phyloP scores from a whole-genome alignment of 805 yeast species.

The Zygosaccharomyces pseudorouxii region DNA sequence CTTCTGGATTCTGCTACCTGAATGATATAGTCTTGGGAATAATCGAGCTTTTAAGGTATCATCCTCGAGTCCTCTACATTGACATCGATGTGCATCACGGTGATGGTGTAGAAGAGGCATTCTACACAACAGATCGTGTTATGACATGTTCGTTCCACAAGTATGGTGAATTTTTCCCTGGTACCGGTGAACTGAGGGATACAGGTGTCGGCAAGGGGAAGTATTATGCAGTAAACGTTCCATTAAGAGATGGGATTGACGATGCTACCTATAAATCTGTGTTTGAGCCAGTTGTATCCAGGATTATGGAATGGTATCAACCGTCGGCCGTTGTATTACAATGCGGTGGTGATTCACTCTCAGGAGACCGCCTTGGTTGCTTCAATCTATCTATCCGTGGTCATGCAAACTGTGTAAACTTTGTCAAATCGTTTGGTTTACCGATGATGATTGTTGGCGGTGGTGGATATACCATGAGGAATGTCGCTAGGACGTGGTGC shows the following conservation, averaged over 20 bases:
- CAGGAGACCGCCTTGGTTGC: constrained; percentile 90
- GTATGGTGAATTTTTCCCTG: constrained; percentile 95
- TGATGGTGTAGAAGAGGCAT: constrained; percentile 97
- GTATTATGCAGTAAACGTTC: constrained; percentile 84
- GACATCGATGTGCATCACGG: constrained; percentile 97
- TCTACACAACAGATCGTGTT: constrained; percentile 88
- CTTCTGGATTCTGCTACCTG: constrained; percentile 91
- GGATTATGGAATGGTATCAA: constrained; percentile 84
- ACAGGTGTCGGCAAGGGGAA: constrained; percentile 85
- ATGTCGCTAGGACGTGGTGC: constrained; percentile 93
- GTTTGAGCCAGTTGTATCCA: constrained; percentile 82
- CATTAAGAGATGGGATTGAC: constrained; percentile 91
- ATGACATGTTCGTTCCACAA: constrained; percentile 97
- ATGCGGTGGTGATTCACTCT: constrained; percentile 95
- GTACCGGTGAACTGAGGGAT: constrained; percentile 91
- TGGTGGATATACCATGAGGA: constrained; percentile 96
- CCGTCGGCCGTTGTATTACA: constrained; percentile 94
- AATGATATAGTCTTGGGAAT: constrained; percentile 92
- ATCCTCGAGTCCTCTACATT: constrained; percentile 87
- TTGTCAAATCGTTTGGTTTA: constrained; percentile 78
- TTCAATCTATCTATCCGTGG: constrained; percentile 89
- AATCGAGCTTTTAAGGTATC: constrained; percentile 76
- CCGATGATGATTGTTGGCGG: constrained; percentile 94
- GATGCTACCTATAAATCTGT: constrained; percentile 75
- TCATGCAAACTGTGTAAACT: constrained; percentile 93